Evolutionary conservation across 2,329 filamentous ascomycete species (phyloP), one percentile per base, ranked within the genome.

Genomic region (Talaromyces sp.): DNA sequence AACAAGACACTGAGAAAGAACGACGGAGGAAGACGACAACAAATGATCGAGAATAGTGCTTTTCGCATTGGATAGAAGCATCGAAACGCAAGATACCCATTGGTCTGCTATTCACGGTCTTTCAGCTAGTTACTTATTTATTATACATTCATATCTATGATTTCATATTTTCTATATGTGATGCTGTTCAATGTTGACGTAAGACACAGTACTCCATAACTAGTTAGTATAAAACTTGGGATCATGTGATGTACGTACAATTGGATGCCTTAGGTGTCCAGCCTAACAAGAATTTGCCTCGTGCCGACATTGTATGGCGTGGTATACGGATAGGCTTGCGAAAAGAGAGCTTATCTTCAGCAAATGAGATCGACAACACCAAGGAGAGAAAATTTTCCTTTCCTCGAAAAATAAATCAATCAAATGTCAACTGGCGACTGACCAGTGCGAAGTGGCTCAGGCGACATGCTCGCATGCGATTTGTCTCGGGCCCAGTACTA

Each of bases 41-140:
- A 27, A 45, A 45, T 25, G 53, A 45, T 59, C 34, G 58, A 61
- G 40, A 22, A 65, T 19, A 56, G 17, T 45, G 56, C 54, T 59
- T 43, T 59, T 54, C 38, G 65, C 54, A 61, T 64, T 66, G 66
- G 64, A 68, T 68, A 66, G 64, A 67, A 58, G 63, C 45, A 58
- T 58, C 58, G 40, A 56, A 58, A 66, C 47, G 61, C 66, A 68
- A 68, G 64, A 68, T 68, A 68, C 66, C 66, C 66, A 59, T 64
- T 66, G 58, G 64, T 60, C 64, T 66, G 61, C 61, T 56, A 45
- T 58, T 56, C 61, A 38, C 38, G 61, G 53, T 58, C 61, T 58
- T 38, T 63, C 10, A 15, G 60, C 29, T 38, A 38, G 45, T 65
- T 34, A 34, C 22, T 56, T 29, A 17, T 43, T 17, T 56, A 45